phyloP scores from a whole-genome alignment of 148 eudicot genomes.

The Fallopia convolvulus region DNA sequence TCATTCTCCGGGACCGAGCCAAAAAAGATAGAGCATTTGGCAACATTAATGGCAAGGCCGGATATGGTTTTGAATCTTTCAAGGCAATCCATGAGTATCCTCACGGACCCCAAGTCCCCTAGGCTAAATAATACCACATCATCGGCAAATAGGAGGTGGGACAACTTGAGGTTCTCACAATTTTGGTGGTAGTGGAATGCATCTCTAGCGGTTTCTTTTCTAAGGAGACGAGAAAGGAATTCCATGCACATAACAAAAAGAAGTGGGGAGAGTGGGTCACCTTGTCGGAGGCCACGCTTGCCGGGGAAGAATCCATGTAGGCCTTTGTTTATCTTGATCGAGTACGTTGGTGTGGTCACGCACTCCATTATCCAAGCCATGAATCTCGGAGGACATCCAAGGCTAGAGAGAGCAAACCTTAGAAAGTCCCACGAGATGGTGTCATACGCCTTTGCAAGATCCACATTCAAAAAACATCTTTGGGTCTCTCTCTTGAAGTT shows the following conservation, averaged over 20 bases:
- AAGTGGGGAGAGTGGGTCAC: not conserved
- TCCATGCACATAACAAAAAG: not conserved
- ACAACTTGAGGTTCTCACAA: not conserved
- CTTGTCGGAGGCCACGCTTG: not conserved
- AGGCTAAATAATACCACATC: not conserved
- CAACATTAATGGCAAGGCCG: not conserved
- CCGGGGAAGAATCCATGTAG: not conserved
- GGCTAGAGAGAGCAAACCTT: not conserved
- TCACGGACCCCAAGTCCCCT: not conserved
- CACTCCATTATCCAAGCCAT: not conserved
- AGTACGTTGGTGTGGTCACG: not conserved
- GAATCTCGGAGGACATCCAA: not conserved
- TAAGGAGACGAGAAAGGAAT: not conserved
- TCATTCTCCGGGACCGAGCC: not conserved
- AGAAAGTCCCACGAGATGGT: too few relatives aligned
- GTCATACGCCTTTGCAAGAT: too few relatives aligned
- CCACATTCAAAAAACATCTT: not conserved
- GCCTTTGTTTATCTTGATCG: not conserved
- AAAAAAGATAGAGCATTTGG: not conserved
- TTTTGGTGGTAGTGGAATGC: not conserved
- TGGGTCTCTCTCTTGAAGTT: not conserved
- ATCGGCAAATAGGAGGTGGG: not conserved
- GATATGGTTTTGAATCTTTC: not conserved
- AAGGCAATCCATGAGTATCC: not conserved
- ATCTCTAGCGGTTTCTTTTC: too few relatives aligned